phyloP scores from a whole-genome alignment of 2,329 filamentous ascomycete genomes.

The Curvularia sp. region DNA sequence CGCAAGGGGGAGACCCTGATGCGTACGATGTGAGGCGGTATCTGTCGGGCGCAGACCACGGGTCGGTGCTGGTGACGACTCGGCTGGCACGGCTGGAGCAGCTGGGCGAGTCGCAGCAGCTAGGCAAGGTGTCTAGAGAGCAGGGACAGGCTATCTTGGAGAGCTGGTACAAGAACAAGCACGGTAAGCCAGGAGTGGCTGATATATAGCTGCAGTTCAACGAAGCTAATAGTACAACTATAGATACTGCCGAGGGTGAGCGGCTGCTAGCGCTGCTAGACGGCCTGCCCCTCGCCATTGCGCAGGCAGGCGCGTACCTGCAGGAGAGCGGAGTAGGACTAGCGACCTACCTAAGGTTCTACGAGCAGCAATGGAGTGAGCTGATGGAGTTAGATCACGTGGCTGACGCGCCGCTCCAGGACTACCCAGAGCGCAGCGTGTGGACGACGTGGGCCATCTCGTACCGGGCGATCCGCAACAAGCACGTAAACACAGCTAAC shows the following conservation, averaged over 20 bases:
- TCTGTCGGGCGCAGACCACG: constrained; percentile 27
- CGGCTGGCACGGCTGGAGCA: no score
- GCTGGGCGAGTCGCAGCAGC: constrained; percentile 21
- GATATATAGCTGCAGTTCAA: no score
- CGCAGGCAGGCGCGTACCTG: no score
- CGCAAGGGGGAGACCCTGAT: neutral
- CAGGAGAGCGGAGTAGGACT: constrained; percentile 24
- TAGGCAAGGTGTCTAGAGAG: constrained; percentile 17
- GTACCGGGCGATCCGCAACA: no score
- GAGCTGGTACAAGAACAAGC: constrained; percentile 21
- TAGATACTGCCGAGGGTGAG: no score
- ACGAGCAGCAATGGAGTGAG: constrained; percentile 36
- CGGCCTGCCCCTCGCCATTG: no score
- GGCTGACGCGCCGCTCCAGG: constrained; percentile 24
- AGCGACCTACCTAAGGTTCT: constrained; percentile 30
- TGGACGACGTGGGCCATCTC: no score
- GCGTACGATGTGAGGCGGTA: constrained; percentile 14
- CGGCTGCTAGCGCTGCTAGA: no score
- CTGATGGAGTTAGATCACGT: constrained; percentile 27
- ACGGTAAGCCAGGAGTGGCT: constrained; percentile 16
- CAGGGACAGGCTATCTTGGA: constrained; percentile 28
- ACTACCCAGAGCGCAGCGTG: constrained; percentile 28
- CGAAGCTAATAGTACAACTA: no score
- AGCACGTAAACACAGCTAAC: no score
- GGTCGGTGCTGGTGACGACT: constrained; percentile 21